Evolutionary conservation across 305 asterid species (phyloP), one percentile per base, ranked within the genome.

Genomic region (Fraxinus latifolia): DNA sequence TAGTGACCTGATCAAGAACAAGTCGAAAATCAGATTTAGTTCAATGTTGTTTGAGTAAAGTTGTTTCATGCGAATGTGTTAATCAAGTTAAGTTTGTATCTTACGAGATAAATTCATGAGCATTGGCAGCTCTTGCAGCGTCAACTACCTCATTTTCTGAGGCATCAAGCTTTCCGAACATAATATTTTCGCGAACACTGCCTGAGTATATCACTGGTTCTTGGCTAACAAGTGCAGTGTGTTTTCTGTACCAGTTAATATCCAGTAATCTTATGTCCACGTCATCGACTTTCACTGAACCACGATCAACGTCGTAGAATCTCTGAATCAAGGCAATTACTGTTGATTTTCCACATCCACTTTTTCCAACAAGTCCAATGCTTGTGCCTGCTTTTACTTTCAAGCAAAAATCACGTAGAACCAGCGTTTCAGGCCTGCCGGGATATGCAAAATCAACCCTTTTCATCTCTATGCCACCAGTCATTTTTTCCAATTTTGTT

Each of bases 261-360:
- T 94, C 88, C 27, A 92, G 87, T 15, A 79, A 82, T 78, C 98
- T 88, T 55, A 94, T 85, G 78, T 92, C 93, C 12, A 90, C 85
- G 7, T 90, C 90, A 82, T 90, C 97, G 3, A 94, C 90, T 84
- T 84, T 94, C 25, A 94, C 89, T 0, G 86, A 78, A 44, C 98
- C 98, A 0, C 84, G 60, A 23, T 86, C 90, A 4, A 84, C 92
- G 11, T 94, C 98, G 36, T 94, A 94, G 78, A 94, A 94, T 81
- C 98, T 89, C 84, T 92, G 95, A 55, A 92, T 83, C 80, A 94
- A 78, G 4, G 91, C 88, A 15, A 94, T 89, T 31, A 94, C 95
- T 2, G 98, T 94, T 7, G 98, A 94, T 83, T 94, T 94, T 31
- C 98, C 98, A 17, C 97, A 90, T 0, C 98, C 98, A 76, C 98